Conservation (phyloP, 768 basidiomycete species). For the Lanmaoa pseudosensibilis region DNA sequence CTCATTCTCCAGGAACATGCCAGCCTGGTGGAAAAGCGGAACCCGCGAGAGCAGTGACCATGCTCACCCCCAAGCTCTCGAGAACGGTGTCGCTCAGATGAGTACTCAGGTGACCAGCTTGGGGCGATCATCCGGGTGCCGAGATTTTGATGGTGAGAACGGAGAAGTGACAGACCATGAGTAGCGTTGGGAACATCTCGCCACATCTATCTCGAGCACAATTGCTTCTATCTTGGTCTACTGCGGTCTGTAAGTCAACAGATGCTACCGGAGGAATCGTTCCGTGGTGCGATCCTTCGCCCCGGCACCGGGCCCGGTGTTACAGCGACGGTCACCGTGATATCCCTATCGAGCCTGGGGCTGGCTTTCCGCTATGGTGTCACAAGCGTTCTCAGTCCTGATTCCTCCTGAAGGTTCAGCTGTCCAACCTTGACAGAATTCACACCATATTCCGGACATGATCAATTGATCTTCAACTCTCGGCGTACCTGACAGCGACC, state of each 20-base stretch:
- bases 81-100: neutral
- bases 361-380: neutral
- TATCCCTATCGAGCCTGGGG: neutral
- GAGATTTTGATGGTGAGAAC: conserved; percentile 11
- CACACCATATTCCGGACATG: neutral
- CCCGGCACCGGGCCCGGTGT: conserved; percentile 20
- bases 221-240: conserved; percentile 16
- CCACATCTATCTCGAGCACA: conserved; percentile 11
- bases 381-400: neutral
- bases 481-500: conserved; percentile 25
- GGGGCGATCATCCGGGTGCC: conserved; percentile 6
- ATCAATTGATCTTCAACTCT: conserved; percentile 18
- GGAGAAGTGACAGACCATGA: conserved; percentile 8
- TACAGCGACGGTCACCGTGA: conserved; percentile 10
- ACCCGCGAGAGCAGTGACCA: neutral
- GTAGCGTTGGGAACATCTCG: conserved; percentile 8
- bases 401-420: neutral
- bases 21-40: conserved; percentile 1
- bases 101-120: conserved; percentile 2
- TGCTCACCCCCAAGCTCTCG: neutral
- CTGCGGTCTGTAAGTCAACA: conserved; percentile 2
- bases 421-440: neutral
- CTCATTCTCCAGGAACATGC: neutral
- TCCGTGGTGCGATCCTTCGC: conserved; percentile 16
- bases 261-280: conserved; percentile 6